These are phyloP conservation scores for Corymbia citriodora DNA, from an alignment of 441 rosid species.

Conservation along the genomic window DNA sequence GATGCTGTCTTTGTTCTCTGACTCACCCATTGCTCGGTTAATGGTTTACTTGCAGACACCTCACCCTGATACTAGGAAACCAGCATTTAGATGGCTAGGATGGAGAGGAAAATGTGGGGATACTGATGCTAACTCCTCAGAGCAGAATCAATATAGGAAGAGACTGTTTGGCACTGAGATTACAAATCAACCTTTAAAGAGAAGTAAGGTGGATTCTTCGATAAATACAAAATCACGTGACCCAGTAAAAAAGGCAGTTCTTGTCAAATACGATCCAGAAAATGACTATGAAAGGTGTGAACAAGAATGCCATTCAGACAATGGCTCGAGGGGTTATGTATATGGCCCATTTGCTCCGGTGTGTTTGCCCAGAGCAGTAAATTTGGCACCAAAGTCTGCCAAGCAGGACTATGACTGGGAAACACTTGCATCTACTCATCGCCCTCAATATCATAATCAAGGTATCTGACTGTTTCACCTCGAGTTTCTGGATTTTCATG, in stretches of 20 bases:
- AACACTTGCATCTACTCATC: conserved; percentile 31
- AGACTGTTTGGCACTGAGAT: conserved; percentile 60
- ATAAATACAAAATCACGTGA: conserved; percentile 17
- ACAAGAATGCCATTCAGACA: conserved; percentile 16
- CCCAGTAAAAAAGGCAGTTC: conserved; percentile 17
- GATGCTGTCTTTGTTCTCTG: background rate
- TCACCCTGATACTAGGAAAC: conserved; percentile 62
- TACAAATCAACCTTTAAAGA: conserved; percentile 42
- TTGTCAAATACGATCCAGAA: conserved; percentile 12
- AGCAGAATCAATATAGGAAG: conserved; percentile 40
- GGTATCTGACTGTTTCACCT: conserved; percentile 28
- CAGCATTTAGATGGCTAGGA: conserved; percentile 89
- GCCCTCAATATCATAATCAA: conserved; percentile 48
- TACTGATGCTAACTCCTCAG: conserved; percentile 13
- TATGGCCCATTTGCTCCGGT: conserved; percentile 56
- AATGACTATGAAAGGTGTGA: conserved; percentile 10
- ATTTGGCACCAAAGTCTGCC: conserved; percentile 21
- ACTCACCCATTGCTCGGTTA: background rate
- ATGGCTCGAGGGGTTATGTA: conserved; percentile 31
- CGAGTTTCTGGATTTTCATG: background rate
- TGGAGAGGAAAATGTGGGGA: conserved; percentile 30
- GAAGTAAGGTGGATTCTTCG: conserved; percentile 27
- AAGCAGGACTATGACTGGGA: conserved; percentile 33
- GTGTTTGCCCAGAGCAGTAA: conserved; percentile 1
- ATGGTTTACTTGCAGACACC: conserved; percentile 45